phyloP scores from a whole-genome alignment of 225 moss, liverwort and hornwort genomes.

The Rhytidiadelphus loreus region DNA sequence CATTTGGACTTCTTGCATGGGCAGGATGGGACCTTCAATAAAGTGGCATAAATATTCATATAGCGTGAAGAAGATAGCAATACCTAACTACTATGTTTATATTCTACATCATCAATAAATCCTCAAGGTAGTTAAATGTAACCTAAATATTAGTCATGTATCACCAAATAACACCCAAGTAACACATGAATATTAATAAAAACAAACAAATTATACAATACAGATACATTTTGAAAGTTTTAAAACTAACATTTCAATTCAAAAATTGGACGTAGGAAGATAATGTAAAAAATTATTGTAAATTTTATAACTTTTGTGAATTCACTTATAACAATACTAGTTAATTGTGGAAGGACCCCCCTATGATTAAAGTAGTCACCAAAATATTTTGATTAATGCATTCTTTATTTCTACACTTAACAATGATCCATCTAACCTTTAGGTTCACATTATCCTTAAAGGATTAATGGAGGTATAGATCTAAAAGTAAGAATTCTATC shows the following conservation, averaged over 20 bases:
- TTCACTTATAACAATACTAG: neutral
- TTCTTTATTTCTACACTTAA: neutral
- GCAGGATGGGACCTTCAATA: neutral
- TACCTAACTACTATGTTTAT: neutral
- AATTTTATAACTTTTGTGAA: neutral
- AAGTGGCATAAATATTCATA: neutral
- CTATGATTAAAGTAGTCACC: neutral
- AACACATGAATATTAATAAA: neutral
- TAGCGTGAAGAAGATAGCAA: neutral
- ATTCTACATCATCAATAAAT: neutral
- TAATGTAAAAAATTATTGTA: neutral
- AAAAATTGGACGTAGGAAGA: neutral
- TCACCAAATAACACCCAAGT: neutral
- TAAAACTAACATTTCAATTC: too few relatives aligned
- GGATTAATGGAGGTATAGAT: neutral
- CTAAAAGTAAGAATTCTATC: neutral
- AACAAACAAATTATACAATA: neutral
- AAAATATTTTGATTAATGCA: neutral
- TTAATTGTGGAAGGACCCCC: neutral
- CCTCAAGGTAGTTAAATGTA: neutral
- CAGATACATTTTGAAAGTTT: too few relatives aligned
- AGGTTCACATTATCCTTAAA: fast-evolving
- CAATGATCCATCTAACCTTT: neutral
- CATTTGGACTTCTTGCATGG: neutral
- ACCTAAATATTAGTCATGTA: neutral